These are phyloP conservation scores for Penicillium concentricum DNA, from an alignment of 2,329 filamentous ascomycete species.

Conservation along the genomic window DNA sequence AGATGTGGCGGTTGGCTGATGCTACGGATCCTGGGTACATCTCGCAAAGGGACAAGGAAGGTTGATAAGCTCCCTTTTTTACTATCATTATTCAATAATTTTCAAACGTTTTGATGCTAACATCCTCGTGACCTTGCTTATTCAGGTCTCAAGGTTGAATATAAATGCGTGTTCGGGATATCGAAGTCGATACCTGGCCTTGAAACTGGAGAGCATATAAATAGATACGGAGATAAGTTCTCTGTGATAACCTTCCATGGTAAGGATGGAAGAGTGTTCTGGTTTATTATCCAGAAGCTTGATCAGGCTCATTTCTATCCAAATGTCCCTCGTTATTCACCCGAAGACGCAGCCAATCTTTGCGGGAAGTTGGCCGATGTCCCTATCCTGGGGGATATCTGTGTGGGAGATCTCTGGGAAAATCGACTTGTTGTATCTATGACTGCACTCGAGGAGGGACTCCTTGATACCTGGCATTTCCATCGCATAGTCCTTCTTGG, in stretches of 20 bases:
- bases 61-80: neutral
- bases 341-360: slow-evolving; percentile 18
- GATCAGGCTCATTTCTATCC: neutral
- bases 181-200: slow-evolving; percentile 17
- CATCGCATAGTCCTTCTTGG: slow-evolving; percentile 27
- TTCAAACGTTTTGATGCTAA: too few relatives aligned
- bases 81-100: too few relatives aligned
- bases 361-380: slow-evolving; percentile 10
- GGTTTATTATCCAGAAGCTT: neutral
- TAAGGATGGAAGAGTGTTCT: neutral
- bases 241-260: neutral
- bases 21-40: neutral
- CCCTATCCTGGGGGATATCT: slow-evolving; percentile 15
- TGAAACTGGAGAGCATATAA: slow-evolving; percentile 15
- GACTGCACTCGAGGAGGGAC: slow-evolving; percentile 26
- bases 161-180: slow-evolving; percentile 33
- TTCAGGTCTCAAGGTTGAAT: slow-evolving; percentile 23
- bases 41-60: neutral
- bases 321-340: slow-evolving; percentile 15
- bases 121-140: too few relatives aligned
- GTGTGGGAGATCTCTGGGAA: slow-evolving; percentile 26
- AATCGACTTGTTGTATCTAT: slow-evolving; percentile 15
- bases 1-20: slow-evolving; percentile 6
- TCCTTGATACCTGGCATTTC: slow-evolving; percentile 25
- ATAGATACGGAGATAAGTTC: neutral